Evolutionary conservation across 106 monocot genomes (phyloP).

Genomic region (Triglochin maritima): DNA sequence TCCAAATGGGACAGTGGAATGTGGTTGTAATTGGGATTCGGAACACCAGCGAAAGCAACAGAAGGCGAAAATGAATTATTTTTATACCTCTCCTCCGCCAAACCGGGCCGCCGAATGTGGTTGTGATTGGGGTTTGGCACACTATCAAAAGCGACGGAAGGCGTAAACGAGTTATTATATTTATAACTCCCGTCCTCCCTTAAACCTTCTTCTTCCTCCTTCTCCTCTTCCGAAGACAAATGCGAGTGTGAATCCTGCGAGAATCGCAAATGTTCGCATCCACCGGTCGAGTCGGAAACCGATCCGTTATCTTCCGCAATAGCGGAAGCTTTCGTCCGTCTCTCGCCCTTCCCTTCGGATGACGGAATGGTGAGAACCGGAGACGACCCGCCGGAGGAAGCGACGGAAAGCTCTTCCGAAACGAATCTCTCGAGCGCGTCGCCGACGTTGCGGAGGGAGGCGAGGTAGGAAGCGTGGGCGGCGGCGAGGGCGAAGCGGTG

Average conservation of each 20-base stretch:
- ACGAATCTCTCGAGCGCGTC: conserved; percentile 59
- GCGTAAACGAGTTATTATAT: background rate
- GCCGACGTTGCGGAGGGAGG: conserved; percentile 34
- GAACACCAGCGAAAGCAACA: background rate
- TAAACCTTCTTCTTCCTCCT: conserved; percentile 8
- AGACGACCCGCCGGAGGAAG: conserved; percentile 18
- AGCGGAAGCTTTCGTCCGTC: conserved; percentile 7
- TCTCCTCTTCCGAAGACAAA: conserved; percentile 21
- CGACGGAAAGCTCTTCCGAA: conserved; percentile 26
- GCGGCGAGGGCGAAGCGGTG: conserved; percentile 50
- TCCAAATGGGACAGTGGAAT: no score
- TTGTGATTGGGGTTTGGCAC: conserved; percentile 15
- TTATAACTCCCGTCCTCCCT: conserved; percentile 1
- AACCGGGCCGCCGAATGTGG: no score
- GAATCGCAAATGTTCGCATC: conserved; percentile 3
- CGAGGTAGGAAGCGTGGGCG: conserved; percentile 52
- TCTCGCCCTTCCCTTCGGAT: conserved; percentile 24
- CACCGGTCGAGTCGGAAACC: conserved; percentile 24
- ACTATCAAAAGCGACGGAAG: background rate
- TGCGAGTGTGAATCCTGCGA: conserved; percentile 26
- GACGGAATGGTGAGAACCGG: conserved; percentile 50
- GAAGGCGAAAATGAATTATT: background rate
- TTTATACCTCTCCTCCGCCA: background rate
- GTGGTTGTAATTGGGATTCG: conserved; percentile 14
- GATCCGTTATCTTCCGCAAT: conserved; percentile 1